A percentile compares a stretch with the other conserved stretches of the same genome.
Conservation (phyloP, 257 asterid genomes). For the Petrea volubilis region DNA sequence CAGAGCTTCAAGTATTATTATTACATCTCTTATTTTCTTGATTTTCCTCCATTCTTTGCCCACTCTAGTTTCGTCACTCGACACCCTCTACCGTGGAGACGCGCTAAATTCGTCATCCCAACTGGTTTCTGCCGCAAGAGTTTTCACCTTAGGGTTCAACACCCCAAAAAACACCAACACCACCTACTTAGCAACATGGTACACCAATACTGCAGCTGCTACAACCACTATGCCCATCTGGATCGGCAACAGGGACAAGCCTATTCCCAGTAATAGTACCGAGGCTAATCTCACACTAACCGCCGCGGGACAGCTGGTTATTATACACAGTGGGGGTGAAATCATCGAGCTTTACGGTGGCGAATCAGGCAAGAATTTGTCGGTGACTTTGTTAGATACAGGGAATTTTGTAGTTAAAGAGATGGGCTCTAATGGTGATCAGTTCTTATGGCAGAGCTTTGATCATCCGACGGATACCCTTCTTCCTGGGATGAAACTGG, state of each 20-base stretch:
- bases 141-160: conserved; percentile 47
- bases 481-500: conserved; percentile 58
- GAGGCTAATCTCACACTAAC: conserved; percentile 31
- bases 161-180: conserved; percentile 8
- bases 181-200: conserved; percentile 45
- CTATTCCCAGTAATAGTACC: not conserved
- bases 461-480: conserved; percentile 61
- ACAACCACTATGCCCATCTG: conserved; percentile 30
- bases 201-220: not conserved
- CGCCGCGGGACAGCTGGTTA: conserved; percentile 26
- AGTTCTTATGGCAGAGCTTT: conserved; percentile 49
- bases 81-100: conserved; percentile 38
- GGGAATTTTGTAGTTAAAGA: conserved; percentile 47
- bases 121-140: conserved; percentile 33
- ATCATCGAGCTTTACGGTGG: conserved; percentile 14
- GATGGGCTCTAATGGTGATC: not conserved
- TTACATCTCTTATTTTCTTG: not conserved
- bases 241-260: conserved; percentile 46
- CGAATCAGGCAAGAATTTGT: conserved; percentile 23
- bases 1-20: not conserved
- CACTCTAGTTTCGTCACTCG: conserved; percentile 20
- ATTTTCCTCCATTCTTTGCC: conserved; percentile 1
- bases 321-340: conserved; percentile 18
- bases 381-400: conserved; percentile 34
- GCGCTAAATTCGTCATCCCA: conserved; percentile 30